Evolutionary conservation across 2,329 filamentous ascomycete genomes (phyloP).

Genomic region (Orbilia oligospora): DNA sequence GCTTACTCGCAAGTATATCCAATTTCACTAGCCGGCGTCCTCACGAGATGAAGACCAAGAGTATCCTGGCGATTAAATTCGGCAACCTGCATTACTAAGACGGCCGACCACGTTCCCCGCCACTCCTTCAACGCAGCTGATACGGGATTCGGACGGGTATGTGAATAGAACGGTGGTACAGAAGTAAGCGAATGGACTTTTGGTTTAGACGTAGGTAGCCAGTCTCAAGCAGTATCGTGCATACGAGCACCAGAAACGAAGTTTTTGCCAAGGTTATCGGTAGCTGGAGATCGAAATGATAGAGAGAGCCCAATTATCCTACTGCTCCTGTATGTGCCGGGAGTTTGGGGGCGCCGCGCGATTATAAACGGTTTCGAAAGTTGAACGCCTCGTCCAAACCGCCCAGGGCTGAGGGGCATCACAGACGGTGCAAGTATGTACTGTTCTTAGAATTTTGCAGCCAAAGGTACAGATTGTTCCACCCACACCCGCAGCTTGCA

Average conservation of each 20-base stretch:
- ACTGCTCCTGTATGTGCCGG: conserved; percentile 35
- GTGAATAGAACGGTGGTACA: conserved; percentile 7
- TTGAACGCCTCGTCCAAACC: conserved; percentile 50
- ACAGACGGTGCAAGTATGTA: conserved; percentile 1
- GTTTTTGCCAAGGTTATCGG: conserved; percentile 20
- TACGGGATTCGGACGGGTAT: conserved; percentile 27
- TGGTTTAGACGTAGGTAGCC: neutral
- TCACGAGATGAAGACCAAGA: conserved; percentile 54
- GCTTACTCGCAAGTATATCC: conserved; percentile 60
- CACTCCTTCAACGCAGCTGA: conserved; percentile 57
- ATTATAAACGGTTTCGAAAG: conserved; percentile 57
- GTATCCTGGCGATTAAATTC: conserved; percentile 58
- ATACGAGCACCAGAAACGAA: neutral
- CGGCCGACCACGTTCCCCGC: conserved; percentile 42
- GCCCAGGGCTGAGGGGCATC: conserved; percentile 46
- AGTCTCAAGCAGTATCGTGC: neutral
- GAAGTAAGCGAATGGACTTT: conserved; percentile 18
- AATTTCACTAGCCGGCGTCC: conserved; percentile 55
- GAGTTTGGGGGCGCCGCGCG: conserved; percentile 54
- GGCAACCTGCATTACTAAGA: conserved; percentile 51
- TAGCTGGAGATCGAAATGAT: conserved; percentile 19
- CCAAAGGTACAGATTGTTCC: conserved; percentile 15
- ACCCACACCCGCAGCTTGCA: conserved; percentile 15
- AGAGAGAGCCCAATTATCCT: conserved; percentile 7
- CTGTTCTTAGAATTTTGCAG: neutral